Evolutionary conservation across 2,329 filamentous ascomycete species (phyloP).

Genomic region (Coleophoma cylindrospora): DNA sequence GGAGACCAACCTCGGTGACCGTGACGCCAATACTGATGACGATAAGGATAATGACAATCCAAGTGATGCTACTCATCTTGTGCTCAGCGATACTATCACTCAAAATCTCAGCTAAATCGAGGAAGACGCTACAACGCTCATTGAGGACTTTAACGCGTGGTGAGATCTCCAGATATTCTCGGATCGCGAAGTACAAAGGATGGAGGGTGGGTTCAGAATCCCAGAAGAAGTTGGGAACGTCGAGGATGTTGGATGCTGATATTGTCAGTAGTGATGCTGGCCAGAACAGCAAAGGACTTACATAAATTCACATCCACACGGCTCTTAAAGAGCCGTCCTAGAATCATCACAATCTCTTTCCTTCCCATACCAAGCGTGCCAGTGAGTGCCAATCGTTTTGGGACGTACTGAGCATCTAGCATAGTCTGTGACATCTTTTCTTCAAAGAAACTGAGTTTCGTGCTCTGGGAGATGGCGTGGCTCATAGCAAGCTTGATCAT

Average conservation of each 20-base stretch:
- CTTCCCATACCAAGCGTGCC: constrained; percentile 88
- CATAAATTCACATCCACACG: constrained; percentile 96
- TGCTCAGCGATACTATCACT: constrained; percentile 88
- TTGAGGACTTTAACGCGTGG: constrained; percentile 95
- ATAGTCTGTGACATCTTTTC: constrained; percentile 94
- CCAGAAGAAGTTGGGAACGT: constrained; percentile 98
- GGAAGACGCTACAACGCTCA: constrained; percentile 91
- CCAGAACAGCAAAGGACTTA: constrained; percentile 43
- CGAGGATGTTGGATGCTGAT: constrained; percentile 86
- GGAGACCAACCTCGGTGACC: constrained; percentile 78
- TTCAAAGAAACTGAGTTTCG: constrained; percentile 93
- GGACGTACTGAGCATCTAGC: constrained; percentile 87
- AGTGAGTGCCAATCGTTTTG: constrained; percentile 81
- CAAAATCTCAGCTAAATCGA: constrained; percentile 92
- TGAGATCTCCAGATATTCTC: constrained; percentile 97
- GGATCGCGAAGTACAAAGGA: constrained; percentile 88
- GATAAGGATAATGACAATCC: constrained; percentile 97
- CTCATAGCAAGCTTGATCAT: constrained; percentile 99
- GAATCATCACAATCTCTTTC: constrained; percentile 85
- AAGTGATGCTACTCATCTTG: constrained; percentile 94
- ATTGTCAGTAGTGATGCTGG: constrained; percentile 12
- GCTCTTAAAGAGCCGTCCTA: constrained; percentile 87
- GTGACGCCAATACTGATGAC: constrained; percentile 87
- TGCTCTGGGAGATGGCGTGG: constrained; percentile 95
- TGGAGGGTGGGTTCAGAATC: constrained; percentile 93